A percentile compares a stretch with the other conserved stretches of the same genome.
Evolutionary conservation across 305 asterid genomes (phyloP).

Genomic region (Fraxinus floribunda): DNA sequence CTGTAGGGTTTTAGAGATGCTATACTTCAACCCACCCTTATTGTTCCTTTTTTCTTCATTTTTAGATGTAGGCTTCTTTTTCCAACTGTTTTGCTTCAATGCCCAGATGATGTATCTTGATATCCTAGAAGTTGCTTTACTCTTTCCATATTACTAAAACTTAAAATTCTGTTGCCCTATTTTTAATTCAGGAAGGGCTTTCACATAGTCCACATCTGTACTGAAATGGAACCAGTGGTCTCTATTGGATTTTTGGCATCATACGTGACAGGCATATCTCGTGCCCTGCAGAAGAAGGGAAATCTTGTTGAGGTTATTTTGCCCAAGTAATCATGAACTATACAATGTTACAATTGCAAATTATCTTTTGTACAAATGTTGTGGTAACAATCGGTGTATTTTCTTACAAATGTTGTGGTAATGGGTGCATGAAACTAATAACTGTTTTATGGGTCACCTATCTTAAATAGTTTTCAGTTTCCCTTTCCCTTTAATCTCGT

Average conservation of each 20-base stretch:
- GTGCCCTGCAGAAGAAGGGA: conserved; percentile 74
- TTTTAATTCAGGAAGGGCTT: conserved; percentile 51
- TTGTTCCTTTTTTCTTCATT: neutral
- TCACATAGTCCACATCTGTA: conserved; percentile 73
- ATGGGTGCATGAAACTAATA: neutral
- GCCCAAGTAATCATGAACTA: conserved; percentile 68
- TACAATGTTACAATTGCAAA: neutral
- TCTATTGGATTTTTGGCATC: conserved; percentile 74
- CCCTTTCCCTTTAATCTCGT: neutral
- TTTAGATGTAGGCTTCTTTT: conserved; percentile 8
- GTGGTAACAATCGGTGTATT: neutral
- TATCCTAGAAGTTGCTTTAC: neutral
- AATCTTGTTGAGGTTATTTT: conserved; percentile 82
- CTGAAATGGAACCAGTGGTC: conserved; percentile 88
- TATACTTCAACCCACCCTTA: neutral
- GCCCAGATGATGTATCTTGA: conserved; percentile 1
- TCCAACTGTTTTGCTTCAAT: conserved; percentile 15
- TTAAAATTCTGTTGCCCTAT: conserved; percentile 11
- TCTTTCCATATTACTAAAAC: conserved; percentile 17
- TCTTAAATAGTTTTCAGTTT: neutral
- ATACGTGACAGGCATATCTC: conserved; percentile 64
- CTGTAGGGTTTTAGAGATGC: neutral
- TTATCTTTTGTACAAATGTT: neutral
- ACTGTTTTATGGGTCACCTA: neutral
- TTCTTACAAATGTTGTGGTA: neutral